Evolutionary conservation across 2,329 filamentous ascomycete species (phyloP), one percentile per base, ranked within the genome.

Genomic region (Aspergillus fumigatiaffinis): DNA sequence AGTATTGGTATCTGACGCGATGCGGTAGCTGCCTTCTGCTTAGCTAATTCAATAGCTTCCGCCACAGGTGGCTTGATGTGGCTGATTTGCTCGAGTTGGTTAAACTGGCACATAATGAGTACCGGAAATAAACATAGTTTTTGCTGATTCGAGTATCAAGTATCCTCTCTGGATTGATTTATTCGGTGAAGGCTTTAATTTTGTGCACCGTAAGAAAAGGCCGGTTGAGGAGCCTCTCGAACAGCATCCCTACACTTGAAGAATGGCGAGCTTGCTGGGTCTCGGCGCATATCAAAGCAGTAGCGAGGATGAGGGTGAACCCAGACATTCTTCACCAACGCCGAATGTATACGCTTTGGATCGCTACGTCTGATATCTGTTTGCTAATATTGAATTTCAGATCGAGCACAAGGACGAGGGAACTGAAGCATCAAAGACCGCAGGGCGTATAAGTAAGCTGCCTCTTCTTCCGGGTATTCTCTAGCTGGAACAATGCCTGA

Each of bases 261-360:
- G 46, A 59, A 51, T 48, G 53, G 49, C 52, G 59, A 65, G 60
- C 50, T 76, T 78, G 76, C 67, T 77, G 46, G 73, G 71, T 32
- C 71, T 80, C 17, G 74, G 66, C 25, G 71, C 67, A 38, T 80
- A 80, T 62, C 73, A 73, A 49, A 79, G 76, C 60, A 79, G 76
- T 61, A 77, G 75, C 58, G 77, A 78, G 48, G 77, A 79, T 54
- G 76, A 79, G 54, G 64, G 64, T 48, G 64, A 66, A 20, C 49
- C 53, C 26, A 57, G 64, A 48, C 26, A 55, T 35, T 51, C 58
- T 56, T 52, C 53, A 26, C 55, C 52, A 28, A 53, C 53, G 17
- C 25, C 49, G 20, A 66, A 72, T 64, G 71, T 75, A 66, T 50
- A 51, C 51, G 17, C 32, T 21, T 14, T 26, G 9, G 3, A 47